Evolutionary conservation across 1,139 yeast species (phyloP).

Genomic region (Magnusiomyces tetraspermus): DNA sequence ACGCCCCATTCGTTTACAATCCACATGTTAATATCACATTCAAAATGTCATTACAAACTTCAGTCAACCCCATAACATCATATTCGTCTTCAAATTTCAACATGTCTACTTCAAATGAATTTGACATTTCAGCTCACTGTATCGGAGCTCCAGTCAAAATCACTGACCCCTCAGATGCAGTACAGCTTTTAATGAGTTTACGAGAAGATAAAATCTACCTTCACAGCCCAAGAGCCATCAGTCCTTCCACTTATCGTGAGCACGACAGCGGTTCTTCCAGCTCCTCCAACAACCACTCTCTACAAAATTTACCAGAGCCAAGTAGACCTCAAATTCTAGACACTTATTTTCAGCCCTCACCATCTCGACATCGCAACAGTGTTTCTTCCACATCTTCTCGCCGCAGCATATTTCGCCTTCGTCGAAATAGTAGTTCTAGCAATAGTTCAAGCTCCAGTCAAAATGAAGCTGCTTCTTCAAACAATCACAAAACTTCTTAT

Average conservation of each 20-base stretch:
- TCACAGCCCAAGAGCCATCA: conserved; percentile 19
- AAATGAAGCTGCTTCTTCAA: not conserved
- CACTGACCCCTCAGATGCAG: conserved; percentile 26
- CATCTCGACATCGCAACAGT: not conserved
- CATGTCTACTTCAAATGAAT: not conserved
- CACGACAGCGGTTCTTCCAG: conserved; percentile 16
- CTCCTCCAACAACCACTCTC: not conserved
- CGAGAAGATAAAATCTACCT: conserved; percentile 30
- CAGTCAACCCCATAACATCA: too few relatives aligned
- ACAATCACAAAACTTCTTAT: not conserved
- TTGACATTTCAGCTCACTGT: conserved; percentile 24
- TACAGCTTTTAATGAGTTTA: conserved; percentile 28
- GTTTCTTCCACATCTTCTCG: not conserved
- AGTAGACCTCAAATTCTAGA: not conserved
- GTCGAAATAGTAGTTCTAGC: not conserved
- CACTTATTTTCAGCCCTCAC: not conserved
- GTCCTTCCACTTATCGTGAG: conserved; percentile 19
- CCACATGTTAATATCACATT: too few relatives aligned
- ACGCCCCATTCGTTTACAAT: too few relatives aligned
- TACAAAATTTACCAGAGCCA: not conserved
- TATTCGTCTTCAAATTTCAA: too few relatives aligned
- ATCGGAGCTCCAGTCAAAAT: conserved; percentile 29
- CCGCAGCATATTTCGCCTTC: not conserved
- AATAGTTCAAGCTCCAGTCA: not conserved
- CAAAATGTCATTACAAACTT: too few relatives aligned